Evolutionary conservation across 202 grass and related monocot genomes (phyloP).

Genomic region (Cymbopogon flexuosus): DNA sequence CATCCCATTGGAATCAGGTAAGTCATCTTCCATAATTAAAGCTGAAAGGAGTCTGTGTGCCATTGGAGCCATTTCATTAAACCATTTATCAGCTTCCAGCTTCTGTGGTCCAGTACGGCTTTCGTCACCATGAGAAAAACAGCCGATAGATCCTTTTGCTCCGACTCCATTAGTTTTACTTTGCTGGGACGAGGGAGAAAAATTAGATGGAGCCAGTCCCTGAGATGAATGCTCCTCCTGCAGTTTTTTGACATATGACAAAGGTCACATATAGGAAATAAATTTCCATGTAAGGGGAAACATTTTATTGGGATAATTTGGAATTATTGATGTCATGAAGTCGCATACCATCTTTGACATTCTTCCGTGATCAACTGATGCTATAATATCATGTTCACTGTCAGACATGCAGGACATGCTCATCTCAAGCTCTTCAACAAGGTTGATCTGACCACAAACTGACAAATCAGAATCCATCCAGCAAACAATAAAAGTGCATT

Average conservation of each 20-base stretch:
- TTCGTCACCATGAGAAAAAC: constrained; percentile 23
- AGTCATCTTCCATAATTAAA: constrained; percentile 55
- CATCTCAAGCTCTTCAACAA: constrained; percentile 72
- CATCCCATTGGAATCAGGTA: constrained; percentile 30
- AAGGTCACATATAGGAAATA: background rate
- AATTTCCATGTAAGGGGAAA: background rate
- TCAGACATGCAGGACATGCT: constrained; percentile 49
- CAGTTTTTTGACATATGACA: background rate
- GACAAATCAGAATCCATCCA: constrained; percentile 20
- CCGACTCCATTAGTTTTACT: constrained; percentile 33
- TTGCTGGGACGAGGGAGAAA: constrained; percentile 36
- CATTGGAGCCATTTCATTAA: constrained; percentile 54
- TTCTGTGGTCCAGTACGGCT: constrained; percentile 21
- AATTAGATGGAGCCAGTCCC: constrained; percentile 39
- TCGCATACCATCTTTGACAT: constrained; percentile 11
- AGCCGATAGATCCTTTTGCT: background rate
- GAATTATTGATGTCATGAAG: background rate
- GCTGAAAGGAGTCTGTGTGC: constrained; percentile 75
- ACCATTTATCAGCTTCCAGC: constrained; percentile 43
- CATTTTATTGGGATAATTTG: background rate
- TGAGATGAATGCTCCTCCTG: constrained; percentile 39
- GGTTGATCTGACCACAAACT: constrained; percentile 47
- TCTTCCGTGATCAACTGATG: constrained; percentile 23
- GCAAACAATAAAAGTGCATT: background rate
- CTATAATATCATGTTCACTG: constrained; percentile 38